phyloP scores from a whole-genome alignment of 73 alveolate genomes.

The Stentor roeselii region DNA sequence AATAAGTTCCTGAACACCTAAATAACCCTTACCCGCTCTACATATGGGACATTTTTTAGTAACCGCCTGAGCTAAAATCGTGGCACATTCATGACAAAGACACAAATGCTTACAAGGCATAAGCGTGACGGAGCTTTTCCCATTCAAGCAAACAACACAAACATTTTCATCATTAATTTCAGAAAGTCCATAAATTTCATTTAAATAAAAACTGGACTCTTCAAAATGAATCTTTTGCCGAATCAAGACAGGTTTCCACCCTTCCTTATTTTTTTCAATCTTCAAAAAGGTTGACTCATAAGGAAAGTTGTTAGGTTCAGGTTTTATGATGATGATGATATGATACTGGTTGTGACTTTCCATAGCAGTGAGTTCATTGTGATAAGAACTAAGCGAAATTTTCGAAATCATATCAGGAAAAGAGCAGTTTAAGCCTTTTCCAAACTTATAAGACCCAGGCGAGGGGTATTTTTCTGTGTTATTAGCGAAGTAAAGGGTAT shows the following conservation, averaged over 20 bases:
- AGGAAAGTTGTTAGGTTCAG: background rate
- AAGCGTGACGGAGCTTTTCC: background rate
- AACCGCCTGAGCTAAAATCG: background rate
- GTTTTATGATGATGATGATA: background rate
- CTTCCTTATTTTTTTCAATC: background rate
- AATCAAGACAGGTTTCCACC: background rate
- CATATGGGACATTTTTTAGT: background rate
- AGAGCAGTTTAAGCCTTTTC: background rate
- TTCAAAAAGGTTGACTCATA: background rate
- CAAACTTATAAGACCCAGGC: background rate
- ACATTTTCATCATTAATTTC: background rate
- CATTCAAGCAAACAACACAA: background rate
- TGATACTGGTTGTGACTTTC: background rate
- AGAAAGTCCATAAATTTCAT: background rate
- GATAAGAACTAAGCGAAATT: no score
- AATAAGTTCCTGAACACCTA: background rate
- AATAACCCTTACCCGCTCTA: background rate
- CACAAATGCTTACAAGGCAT: slow-evolving; percentile 8
- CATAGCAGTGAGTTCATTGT: background rate
- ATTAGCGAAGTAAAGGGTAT: background rate
- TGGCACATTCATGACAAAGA: background rate
- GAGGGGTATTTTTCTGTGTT: slow-evolving; percentile 1
- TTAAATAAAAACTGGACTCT: background rate
- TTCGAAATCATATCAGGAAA: background rate
- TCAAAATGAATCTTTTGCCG: background rate